A percentile compares a stretch with the other conserved stretches of the same genome.
Conservation (phyloP, 257 asterid genomes). For the Fraxinus excelsior region DNA sequence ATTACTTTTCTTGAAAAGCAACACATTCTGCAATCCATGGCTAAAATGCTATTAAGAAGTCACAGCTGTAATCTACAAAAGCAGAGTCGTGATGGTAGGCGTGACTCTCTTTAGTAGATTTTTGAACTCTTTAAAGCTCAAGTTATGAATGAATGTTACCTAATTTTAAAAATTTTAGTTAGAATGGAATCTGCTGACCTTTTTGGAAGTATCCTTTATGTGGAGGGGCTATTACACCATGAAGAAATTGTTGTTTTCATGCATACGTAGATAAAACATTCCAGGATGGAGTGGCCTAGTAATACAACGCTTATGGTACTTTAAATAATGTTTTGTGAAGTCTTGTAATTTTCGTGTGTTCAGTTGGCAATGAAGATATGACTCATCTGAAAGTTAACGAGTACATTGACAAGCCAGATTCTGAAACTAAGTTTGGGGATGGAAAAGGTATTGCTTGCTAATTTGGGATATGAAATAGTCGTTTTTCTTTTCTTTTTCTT, state of each 20-base stretch:
- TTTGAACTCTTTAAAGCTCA: not conserved
- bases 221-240: not conserved
- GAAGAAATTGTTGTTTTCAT: not conserved
- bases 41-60: not conserved
- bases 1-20: not conserved
- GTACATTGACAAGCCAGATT: constrained; percentile 22
- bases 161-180: not conserved
- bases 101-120: not conserved
- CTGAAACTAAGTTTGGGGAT: constrained; percentile 29
- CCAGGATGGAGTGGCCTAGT: not conserved
- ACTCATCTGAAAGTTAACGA: constrained; percentile 25
- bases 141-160: not conserved
- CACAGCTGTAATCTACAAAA: not conserved
- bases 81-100: not conserved
- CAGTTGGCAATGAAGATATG: constrained; percentile 29
- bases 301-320: not conserved
- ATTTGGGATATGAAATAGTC: not conserved
- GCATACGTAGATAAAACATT: not conserved
- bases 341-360: not conserved
- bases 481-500: no score
- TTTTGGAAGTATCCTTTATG: not conserved
- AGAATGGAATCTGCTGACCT: not conserved
- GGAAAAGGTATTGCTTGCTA: constrained; percentile 23
- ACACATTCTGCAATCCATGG: not conserved
- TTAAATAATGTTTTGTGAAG: not conserved